phyloP scores from a whole-genome alignment of 257 asterid genomes.

The Gentiana macrophylla region DNA sequence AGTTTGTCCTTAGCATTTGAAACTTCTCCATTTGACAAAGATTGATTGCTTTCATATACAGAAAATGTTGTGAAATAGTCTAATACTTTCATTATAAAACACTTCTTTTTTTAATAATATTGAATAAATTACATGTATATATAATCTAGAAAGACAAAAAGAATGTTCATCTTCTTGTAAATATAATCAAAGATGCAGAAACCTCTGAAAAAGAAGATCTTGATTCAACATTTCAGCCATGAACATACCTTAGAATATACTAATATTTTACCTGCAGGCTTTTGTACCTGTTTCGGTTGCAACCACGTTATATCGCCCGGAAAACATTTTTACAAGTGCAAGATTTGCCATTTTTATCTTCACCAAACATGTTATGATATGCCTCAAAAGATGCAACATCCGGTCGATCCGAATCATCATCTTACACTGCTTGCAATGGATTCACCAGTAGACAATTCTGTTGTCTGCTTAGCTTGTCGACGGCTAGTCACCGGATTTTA shows the following conservation, averaged over 20 bases:
- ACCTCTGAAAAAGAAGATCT: neutral
- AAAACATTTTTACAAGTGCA: constrained; percentile 29
- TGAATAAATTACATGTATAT: neutral
- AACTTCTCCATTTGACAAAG: neutral
- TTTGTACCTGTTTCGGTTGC: constrained; percentile 33
- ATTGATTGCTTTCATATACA: neutral
- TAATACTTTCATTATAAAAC: too few relatives aligned
- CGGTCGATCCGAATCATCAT: constrained; percentile 29
- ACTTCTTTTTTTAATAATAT: too few relatives aligned
- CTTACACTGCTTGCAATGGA: constrained; percentile 25
- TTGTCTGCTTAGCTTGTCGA: constrained; percentile 32
- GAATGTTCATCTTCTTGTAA: neutral
- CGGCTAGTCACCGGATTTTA: constrained; percentile 22
- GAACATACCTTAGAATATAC: constrained; percentile 26
- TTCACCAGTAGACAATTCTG: constrained; percentile 1
- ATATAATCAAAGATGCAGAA: constrained; percentile 20
- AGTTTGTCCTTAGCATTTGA: neutral
- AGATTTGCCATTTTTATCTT: constrained; percentile 32
- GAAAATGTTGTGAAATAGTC: neutral
- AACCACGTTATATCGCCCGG: constrained; percentile 20
- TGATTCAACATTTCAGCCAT: constrained; percentile 35
- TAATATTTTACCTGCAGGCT: neutral
- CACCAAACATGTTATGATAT: constrained; percentile 42
- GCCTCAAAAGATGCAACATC: constrained; percentile 34
- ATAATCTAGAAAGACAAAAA: neutral